phyloP scores from a whole-genome alignment of 192 early-diverging fungal genomes.

The Podila horticola region DNA sequence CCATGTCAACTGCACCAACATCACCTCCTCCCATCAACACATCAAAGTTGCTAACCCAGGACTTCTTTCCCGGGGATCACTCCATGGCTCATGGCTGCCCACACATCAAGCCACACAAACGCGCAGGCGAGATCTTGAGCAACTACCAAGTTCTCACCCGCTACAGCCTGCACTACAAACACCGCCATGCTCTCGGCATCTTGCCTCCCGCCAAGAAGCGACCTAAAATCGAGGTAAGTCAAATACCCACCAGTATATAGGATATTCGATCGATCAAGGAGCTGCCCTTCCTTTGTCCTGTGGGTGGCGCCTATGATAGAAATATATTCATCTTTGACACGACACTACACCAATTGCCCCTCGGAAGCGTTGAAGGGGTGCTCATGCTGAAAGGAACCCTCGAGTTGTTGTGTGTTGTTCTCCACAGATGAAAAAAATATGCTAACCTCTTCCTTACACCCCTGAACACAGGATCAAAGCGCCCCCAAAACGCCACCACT shows the following conservation, averaged over 20 bases:
- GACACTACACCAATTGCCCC: no score
- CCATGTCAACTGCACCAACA: slow-evolving; percentile 11
- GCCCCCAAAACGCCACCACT: slow-evolving; percentile 36
- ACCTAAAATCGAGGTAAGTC: slow-evolving; percentile 27
- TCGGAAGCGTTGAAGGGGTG: no score
- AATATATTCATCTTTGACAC: no score
- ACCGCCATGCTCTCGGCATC: slow-evolving; percentile 48
- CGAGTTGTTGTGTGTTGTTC: no score
- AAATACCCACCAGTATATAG: not conserved
- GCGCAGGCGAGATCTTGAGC: slow-evolving; percentile 33
- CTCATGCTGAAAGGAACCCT: no score
- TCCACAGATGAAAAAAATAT: not conserved
- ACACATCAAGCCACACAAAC: slow-evolving; percentile 37
- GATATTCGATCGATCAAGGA: not conserved
- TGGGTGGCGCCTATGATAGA: no score
- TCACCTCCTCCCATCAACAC: slow-evolving; percentile 30
- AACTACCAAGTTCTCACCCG: slow-evolving; percentile 44
- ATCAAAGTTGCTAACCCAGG: slow-evolving; percentile 42
- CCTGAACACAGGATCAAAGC: slow-evolving; percentile 2
- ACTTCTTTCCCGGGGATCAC: slow-evolving; percentile 50
- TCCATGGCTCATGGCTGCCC: slow-evolving; percentile 36
- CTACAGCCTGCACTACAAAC: slow-evolving; percentile 45
- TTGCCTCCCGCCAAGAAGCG: slow-evolving; percentile 34
- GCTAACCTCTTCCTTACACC: not conserved
- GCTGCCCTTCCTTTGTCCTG: not conserved